phyloP scores from a whole-genome alignment of 768 basidiomycete species.

The Tulasnella calospora region DNA sequence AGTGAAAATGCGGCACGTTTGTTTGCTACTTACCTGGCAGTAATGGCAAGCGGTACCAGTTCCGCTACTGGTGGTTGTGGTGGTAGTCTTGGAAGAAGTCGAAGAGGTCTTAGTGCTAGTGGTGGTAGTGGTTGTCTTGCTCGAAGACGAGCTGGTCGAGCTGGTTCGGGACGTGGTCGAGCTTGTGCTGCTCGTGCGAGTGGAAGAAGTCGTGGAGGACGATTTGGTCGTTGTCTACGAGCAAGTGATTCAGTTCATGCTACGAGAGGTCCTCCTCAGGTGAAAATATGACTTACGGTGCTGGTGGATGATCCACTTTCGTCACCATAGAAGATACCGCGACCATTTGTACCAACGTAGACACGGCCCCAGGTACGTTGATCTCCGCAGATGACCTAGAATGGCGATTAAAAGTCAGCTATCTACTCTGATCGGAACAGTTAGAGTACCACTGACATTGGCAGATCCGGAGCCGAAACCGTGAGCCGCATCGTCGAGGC shows the following conservation, averaged over 20 bases:
- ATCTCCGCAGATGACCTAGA: slow-evolving; percentile 15
- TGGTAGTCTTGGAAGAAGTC: not conserved
- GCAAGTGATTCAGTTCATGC: not conserved
- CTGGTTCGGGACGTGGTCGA: not conserved
- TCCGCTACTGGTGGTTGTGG: not conserved
- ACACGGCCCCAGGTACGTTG: slow-evolving; percentile 21
- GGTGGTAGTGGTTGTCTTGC: not conserved
- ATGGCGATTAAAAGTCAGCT: not conserved
- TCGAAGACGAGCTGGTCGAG: not conserved
- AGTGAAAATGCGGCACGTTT: not conserved
- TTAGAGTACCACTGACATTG: slow-evolving; percentile 8
- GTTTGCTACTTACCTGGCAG: not conserved
- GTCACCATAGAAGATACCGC: slow-evolving; percentile 28
- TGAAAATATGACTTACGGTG: not conserved
- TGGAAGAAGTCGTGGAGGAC: not conserved
- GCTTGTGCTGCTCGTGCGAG: not conserved
- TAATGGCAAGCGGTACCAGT: not conserved
- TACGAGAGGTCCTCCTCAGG: not conserved
- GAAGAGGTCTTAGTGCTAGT: slow-evolving; percentile 14
- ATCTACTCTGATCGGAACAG: not conserved
- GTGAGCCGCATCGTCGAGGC: slow-evolving; percentile 25
- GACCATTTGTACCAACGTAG: slow-evolving; percentile 27
- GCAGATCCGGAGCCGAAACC: slow-evolving; percentile 20
- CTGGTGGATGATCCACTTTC: slow-evolving; percentile 1
- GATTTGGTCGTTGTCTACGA: not conserved